Conservation (phyloP, 148 eudicot genomes). For the Diospyros kaki region DNA sequence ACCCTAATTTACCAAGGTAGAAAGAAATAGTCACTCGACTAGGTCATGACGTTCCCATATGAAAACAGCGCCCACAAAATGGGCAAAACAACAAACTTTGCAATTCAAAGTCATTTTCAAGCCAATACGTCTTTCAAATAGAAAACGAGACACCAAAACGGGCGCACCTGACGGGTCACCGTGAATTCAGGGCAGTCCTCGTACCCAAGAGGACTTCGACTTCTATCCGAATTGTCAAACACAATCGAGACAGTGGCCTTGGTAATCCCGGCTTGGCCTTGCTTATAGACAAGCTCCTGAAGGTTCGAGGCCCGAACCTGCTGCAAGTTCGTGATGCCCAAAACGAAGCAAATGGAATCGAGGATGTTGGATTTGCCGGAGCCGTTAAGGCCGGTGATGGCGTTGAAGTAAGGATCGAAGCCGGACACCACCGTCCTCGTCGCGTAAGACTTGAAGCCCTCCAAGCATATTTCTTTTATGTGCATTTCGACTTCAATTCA, state of each 20-base stretch:
- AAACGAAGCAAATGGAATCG: slow-evolving; percentile 90
- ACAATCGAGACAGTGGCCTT: slow-evolving; percentile 90
- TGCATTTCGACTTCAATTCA: slow-evolving; percentile 39
- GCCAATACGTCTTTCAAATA: too few species aligned
- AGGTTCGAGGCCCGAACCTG: slow-evolving; percentile 97
- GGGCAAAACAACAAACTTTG: too few species aligned
- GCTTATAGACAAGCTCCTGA: slow-evolving; percentile 96
- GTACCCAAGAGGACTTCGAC: slow-evolving; percentile 82
- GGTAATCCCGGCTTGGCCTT: slow-evolving; percentile 97
- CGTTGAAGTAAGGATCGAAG: slow-evolving; percentile 90
- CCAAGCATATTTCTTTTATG: slow-evolving; percentile 82
- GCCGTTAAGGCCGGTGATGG: slow-evolving; percentile 91
- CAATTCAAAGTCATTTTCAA: too few species aligned
- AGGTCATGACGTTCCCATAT: too few species aligned
- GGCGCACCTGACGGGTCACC: slow-evolving; percentile 86
- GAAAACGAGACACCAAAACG: too few species aligned
- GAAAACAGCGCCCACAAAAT: too few species aligned
- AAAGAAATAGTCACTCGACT: too few species aligned
- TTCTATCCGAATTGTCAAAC: slow-evolving; percentile 72
- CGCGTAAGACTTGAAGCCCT: slow-evolving; percentile 97
- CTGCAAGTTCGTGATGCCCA: slow-evolving; percentile 93
- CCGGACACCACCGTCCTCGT: slow-evolving; percentile 79
- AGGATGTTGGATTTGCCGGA: slow-evolving; percentile 94
- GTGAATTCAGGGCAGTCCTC: slow-evolving; percentile 87
- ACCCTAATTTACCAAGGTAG: too few species aligned